Conservation (phyloP, 2,329 filamentous ascomycete genomes). For the Didymosphaeria variabile region DNA sequence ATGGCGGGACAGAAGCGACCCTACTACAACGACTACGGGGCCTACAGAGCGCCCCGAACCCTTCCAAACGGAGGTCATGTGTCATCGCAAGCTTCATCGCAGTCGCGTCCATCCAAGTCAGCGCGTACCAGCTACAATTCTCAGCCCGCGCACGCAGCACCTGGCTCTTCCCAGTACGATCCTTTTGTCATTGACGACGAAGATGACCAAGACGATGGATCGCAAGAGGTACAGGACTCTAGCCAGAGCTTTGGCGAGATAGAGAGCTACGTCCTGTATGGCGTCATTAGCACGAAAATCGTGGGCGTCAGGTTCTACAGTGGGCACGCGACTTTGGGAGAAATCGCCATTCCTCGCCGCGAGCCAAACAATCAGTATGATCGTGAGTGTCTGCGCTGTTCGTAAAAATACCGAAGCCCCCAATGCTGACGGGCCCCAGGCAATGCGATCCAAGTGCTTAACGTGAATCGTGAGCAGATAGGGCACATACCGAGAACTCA, state of each 20-base stretch:
- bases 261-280: conserved; percentile 40
- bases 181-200: conserved; percentile 36
- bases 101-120: conserved; percentile 36
- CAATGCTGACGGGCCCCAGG: conserved; percentile 13
- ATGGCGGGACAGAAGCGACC: conserved; percentile 26
- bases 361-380: conserved; percentile 70
- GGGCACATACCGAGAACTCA: conserved; percentile 77
- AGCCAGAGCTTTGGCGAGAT: conserved; percentile 37
- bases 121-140: conserved; percentile 30
- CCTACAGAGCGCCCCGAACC: neutral
- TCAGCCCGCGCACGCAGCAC: conserved; percentile 18
- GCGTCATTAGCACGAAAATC: conserved; percentile 61
- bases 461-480: conserved; percentile 78
- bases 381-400: conserved; percentile 15
- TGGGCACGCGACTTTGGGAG: conserved; percentile 46
- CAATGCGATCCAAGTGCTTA: conserved; percentile 82
- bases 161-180: conserved; percentile 39
- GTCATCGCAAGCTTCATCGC: conserved; percentile 26
- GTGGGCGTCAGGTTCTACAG: conserved; percentile 62
- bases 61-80: conserved; percentile 10
- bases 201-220: conserved; percentile 41
- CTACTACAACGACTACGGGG: conserved; percentile 20
- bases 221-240: conserved; percentile 38
- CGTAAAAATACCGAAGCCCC: neutral
- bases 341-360: conserved; percentile 55